A percentile compares a stretch with the other conserved stretches of the same genome.
Evolutionary conservation across 2,329 filamentous ascomycete species (phyloP).

Genomic region (Aspergillus terreus): DNA sequence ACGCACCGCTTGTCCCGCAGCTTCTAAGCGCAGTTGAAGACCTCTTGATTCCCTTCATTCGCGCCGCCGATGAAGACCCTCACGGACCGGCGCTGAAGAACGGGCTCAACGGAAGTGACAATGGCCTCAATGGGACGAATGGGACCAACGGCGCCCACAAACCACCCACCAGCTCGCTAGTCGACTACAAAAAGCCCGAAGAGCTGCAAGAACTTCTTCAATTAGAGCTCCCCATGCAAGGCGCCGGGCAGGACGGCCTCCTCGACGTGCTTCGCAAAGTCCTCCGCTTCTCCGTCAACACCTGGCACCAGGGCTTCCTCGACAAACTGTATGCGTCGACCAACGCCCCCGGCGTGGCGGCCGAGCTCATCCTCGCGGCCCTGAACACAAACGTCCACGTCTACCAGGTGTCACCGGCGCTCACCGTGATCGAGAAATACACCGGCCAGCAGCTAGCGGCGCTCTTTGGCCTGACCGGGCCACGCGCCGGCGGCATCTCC

Average conservation of each 20-base stretch:
- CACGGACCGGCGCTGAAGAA: constrained; percentile 9
- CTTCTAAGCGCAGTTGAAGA: constrained; percentile 39
- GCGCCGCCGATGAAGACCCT: constrained; percentile 36
- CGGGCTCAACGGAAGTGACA: constrained; percentile 13
- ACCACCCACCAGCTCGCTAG: constrained; percentile 52
- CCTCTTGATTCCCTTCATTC: constrained; percentile 44
- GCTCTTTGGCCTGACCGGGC: constrained; percentile 71
- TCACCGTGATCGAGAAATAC: constrained; percentile 83
- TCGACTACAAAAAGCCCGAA: constrained; percentile 60
- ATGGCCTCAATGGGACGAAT: constrained; percentile 18
- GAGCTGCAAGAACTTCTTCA: constrained; percentile 54
- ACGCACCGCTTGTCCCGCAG: constrained; percentile 16
- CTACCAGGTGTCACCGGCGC: constrained; percentile 85
- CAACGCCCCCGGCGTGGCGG: constrained; percentile 78
- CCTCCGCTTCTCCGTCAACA: constrained; percentile 86
- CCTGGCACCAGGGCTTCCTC: constrained; percentile 96
- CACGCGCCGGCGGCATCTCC: constrained; percentile 66
- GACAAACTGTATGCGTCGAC: constrained; percentile 94
- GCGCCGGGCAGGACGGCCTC: constrained; percentile 65
- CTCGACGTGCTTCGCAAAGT: constrained; percentile 67
- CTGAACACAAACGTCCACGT: constrained; percentile 95
- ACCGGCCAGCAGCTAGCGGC: constrained; percentile 69
- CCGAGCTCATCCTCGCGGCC: constrained; percentile 77
- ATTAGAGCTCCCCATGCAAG: constrained; percentile 53
- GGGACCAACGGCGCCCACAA: constrained; percentile 49